Evolutionary conservation across 1,284 basidiomycete species (phyloP), one percentile per base, ranked within the genome.

Genomic region (Pseudozyma flocculosa): DNA sequence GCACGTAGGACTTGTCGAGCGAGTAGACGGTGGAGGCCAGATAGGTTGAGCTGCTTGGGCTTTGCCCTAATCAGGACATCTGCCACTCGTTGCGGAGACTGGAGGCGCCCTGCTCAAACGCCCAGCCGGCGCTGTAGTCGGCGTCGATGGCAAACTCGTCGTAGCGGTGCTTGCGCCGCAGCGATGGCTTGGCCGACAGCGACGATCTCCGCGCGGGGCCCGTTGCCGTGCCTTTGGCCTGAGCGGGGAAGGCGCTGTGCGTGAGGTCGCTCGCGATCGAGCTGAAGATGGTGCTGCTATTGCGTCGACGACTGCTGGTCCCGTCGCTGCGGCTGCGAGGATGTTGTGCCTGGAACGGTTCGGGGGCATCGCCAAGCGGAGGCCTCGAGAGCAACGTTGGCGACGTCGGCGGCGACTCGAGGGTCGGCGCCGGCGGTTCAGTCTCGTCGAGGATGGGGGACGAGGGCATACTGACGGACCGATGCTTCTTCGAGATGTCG

Each of bases 71-170:
- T 34, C 32, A 34, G 10, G 32, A 34, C 11, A 34, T 11, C 15
- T 34, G 32, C 32, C 32, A 34, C 11, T 34, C 32, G 32, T 34
- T 34, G 32, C 32, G 15, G 11, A 34, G 32, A 13, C 11, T 14
- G 7, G 32, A 34, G 15, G 32, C 15, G 32, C 32, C 32, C 21
- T 40, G 38, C 15, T 40, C 38, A 22, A 21, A 40, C 9, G 38
- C 38, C 38, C 38, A 40, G 38, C 38, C 38, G 10, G 38, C 38
- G 18, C 18, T 21, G 38, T 40, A 40, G 15, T 34, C 32, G 32
- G 32, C 9, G 15, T 34, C 32, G 14, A 34, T 3, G 32, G 32
- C 32, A 17, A 34, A 34, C 32, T 34, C 32, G 15, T 34, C 15
- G 32, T 34, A 34, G 32, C 32, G 15, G 32, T 17, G 32, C 32